These are phyloP conservation scores for Penicillium alfredii DNA, from an alignment of 495 filamentous ascomycete species.

Conservation along the genomic window DNA sequence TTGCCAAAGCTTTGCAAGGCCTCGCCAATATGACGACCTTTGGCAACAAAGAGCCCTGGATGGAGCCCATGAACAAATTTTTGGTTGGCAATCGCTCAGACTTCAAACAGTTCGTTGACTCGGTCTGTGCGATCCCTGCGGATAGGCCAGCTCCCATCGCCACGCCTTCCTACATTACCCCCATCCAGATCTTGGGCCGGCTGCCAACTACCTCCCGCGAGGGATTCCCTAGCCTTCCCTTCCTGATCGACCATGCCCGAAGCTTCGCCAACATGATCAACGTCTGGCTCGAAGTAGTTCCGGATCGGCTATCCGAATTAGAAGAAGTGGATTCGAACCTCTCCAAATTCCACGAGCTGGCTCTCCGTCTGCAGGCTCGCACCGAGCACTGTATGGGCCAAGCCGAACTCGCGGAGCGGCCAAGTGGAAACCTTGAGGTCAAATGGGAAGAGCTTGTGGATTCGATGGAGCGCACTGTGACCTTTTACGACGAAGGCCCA, in stretches of 20 bases:
- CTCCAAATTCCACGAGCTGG: slow-evolving; percentile 67
- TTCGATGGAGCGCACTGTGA: slow-evolving; percentile 53
- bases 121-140: slow-evolving; percentile 73
- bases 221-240: slow-evolving; percentile 91
- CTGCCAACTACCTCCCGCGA: slow-evolving; percentile 78
- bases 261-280: slow-evolving; percentile 84
- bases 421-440: slow-evolving; percentile 51
- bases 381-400: slow-evolving; percentile 64
- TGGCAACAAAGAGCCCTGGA: slow-evolving; percentile 94
- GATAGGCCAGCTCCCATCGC: slow-evolving; percentile 58
- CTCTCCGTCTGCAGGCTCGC: slow-evolving; percentile 62
- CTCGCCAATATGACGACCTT: slow-evolving; percentile 91
- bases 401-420: slow-evolving; percentile 67
- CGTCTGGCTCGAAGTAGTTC: slow-evolving; percentile 70
- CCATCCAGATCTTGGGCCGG: slow-evolving; percentile 81
- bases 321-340: slow-evolving; percentile 36
- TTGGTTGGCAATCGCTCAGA: slow-evolving; percentile 46
- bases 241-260: slow-evolving; percentile 84
- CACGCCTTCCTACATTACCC: slow-evolving; percentile 87
- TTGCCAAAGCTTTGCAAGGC: slow-evolving; percentile 93
- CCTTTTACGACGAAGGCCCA: slow-evolving; percentile 36
- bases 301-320: slow-evolving; percentile 27
- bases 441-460: slow-evolving; percentile 73
- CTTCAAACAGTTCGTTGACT: slow-evolving; percentile 84
- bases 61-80: slow-evolving; percentile 93